Base-by-base conservation (phyloP, 2,329 filamentous ascomycete genomes). In the Fusarium citri region DNA sequence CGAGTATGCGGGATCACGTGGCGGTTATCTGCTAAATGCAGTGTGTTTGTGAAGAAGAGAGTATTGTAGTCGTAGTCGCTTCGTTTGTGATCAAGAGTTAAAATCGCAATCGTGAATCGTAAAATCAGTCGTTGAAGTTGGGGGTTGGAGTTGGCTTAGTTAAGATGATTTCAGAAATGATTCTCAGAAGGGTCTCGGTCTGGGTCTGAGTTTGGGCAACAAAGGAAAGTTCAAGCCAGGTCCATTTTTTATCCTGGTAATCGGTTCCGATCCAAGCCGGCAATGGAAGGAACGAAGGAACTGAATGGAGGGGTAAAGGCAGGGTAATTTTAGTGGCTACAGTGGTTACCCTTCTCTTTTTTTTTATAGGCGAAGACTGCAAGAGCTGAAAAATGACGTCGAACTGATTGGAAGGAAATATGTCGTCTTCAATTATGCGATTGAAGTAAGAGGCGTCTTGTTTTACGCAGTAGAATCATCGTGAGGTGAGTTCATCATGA, bases 211-310 rank as follows among this genome's bases (percentile, higher is more conserved):
- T 28, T 53, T 53, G 31, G 15, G 49, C 14, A 42, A 53, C 49
- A 65, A 59, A 65, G 60, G 47, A 65, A 49, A 54, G 46, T 61
- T 61, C 23, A 28, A 49, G 48, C 60, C 62, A 48, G 64, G 34
- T 40, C 62, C 72, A 72, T 57, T 64, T 75, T 70, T 74, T 56
- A 57, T 55, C 58, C 71, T 65, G 65, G 55, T 47, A 64, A 66
- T 41, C 31, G 46, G 62, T 72, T 69, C 73, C 73, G 73, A 70
- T 59, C 62, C 61, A 67, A 74, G 72, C 73, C 73, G 73, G 68
- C 23, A 68, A 61, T 67, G 46, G 71, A 73, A 66, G 68, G 71
- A 12, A 37, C 18, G 31, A 34, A 30, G 28, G 28, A 30, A 30
- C 31, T 37, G 34, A 37, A 37, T 37, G 34, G 34, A 37, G 68